phyloP scores from a whole-genome alignment of 2,329 filamentous ascomycete species.

The Davidsoniella neocaledoniae region DNA sequence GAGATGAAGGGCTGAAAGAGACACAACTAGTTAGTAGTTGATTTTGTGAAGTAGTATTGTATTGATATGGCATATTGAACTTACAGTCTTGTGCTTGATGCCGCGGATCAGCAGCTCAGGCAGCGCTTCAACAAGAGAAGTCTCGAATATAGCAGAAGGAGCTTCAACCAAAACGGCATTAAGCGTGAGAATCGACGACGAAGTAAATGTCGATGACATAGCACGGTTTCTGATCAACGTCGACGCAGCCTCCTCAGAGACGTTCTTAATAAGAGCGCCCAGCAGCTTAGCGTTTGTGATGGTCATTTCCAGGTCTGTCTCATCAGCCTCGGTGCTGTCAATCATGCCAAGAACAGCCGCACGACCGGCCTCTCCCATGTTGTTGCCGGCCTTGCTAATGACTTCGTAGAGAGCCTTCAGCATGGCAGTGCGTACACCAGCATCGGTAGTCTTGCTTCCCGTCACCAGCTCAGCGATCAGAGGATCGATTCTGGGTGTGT shows the following conservation, averaged over 20 bases:
- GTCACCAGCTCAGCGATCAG: conserved; percentile 83
- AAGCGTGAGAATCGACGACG: conserved; percentile 66
- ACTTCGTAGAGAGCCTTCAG: conserved; percentile 93
- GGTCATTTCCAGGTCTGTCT: conserved; percentile 59
- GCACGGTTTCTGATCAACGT: conserved; percentile 51
- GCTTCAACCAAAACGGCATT: conserved; percentile 81
- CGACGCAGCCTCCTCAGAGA: conserved; percentile 53
- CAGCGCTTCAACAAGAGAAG: conserved; percentile 53
- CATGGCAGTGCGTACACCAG: conserved; percentile 87
- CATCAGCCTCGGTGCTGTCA: conserved; percentile 57
- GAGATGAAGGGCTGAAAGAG: conserved; percentile 53
- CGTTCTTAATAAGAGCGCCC: conserved; percentile 74
- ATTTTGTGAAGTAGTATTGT: not conserved
- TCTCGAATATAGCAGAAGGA: conserved; percentile 48
- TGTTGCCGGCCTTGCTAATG: conserved; percentile 80
- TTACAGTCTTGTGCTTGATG: conserved; percentile 58
- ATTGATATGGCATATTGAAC: conserved; percentile 18
- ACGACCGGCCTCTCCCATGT: conserved; percentile 86
- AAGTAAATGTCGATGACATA: conserved; percentile 58
- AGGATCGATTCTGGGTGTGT: conserved; percentile 89
- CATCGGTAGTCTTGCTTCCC: conserved; percentile 75
- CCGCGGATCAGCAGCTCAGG: conserved; percentile 64
- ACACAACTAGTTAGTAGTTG: conserved; percentile 13
- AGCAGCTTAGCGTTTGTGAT: conserved; percentile 84
- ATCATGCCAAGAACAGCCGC: conserved; percentile 76